phyloP scores from a whole-genome alignment of 805 yeast genomes.

The Yarrowia hollandica region DNA sequence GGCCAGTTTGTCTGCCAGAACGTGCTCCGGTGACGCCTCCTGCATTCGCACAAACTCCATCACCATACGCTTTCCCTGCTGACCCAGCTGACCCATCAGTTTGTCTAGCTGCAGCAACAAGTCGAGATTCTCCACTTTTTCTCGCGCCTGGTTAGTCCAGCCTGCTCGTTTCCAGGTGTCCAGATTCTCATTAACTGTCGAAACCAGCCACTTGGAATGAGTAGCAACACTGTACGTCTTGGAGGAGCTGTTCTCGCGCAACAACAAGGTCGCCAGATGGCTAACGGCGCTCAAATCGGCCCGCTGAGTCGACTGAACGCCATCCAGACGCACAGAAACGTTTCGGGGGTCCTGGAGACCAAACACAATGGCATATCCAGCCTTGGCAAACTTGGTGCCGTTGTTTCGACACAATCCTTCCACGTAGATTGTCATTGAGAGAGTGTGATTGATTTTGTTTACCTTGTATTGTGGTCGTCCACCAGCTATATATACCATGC shows the following conservation, averaged over 20 bases:
- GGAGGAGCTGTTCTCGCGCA: not conserved
- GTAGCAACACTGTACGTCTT: not conserved
- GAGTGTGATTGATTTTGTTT: too few species aligned
- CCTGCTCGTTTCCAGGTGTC: slow-evolving; percentile 5
- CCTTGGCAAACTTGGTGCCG: slow-evolving; percentile 24
- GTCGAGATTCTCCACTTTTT: slow-evolving; percentile 9
- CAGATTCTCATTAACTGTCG: not conserved
- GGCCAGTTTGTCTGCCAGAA: slow-evolving; percentile 12
- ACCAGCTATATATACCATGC: not conserved
- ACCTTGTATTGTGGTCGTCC: too few species aligned
- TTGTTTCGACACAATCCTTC: slow-evolving; percentile 26
- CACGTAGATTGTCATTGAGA: not conserved
- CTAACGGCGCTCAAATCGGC: not conserved
- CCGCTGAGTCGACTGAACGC: not conserved
- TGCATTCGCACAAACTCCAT: slow-evolving; percentile 16
- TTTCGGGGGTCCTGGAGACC: slow-evolving; percentile 6
- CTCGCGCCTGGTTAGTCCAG: slow-evolving; percentile 3
- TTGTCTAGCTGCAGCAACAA: slow-evolving; percentile 5
- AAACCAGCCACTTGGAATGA: slow-evolving; percentile 10
- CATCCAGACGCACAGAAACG: not conserved
- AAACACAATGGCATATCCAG: slow-evolving; percentile 9
- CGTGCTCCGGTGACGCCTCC: slow-evolving; percentile 5
- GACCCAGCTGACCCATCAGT: not conserved
- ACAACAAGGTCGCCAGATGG: not conserved
- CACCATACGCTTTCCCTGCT: not conserved